These are phyloP conservation scores for Ophiostoma piceae DNA, from an alignment of 2,329 filamentous ascomycete species.

Conservation along the genomic window DNA sequence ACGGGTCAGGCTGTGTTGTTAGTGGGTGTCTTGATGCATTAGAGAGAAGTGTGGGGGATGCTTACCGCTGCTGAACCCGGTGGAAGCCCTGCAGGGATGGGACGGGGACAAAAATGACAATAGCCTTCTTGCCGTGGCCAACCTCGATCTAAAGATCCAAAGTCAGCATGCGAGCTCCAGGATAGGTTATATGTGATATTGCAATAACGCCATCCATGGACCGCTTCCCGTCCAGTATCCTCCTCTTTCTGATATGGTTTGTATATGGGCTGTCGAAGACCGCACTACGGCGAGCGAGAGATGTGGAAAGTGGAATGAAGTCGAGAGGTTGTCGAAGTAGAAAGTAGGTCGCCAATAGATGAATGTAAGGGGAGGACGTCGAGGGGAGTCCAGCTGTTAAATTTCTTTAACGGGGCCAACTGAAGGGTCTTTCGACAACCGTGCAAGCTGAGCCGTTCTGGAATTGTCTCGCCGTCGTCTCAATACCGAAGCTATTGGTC, in stretches of 20 bases:
- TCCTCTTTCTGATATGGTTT: conserved; percentile 22
- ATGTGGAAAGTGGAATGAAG: conserved; percentile 13
- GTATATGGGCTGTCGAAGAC: conserved; percentile 5
- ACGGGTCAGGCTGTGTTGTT: conserved; percentile 73
- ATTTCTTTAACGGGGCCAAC: not conserved
- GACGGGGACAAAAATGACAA: conserved; percentile 99
- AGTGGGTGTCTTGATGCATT: not conserved
- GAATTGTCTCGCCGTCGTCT: not conserved
- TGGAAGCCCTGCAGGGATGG: conserved; percentile 98
- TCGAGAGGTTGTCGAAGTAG: not conserved
- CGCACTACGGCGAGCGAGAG: not conserved
- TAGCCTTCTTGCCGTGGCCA: conserved; percentile 99
- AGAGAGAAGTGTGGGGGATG: not conserved
- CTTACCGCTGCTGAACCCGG: conserved; percentile 99
- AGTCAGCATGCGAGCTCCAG: conserved; percentile 75
- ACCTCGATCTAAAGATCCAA: conserved; percentile 89
- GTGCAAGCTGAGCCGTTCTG: not conserved
- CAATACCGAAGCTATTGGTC: not conserved
- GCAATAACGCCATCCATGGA: conserved; percentile 53
- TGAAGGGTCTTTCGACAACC: conserved; percentile 16
- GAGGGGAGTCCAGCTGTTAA: conserved; percentile 6
- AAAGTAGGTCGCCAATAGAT: not conserved
- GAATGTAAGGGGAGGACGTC: conserved; percentile 5
- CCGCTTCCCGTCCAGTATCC: conserved; percentile 71
- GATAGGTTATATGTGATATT: conserved; percentile 35